A percentile compares a stretch with the other conserved stretches of the same genome.
These are phyloP conservation scores for Talaromyces verruculosus DNA, from an alignment of 2,329 filamentous ascomycete species.

Conservation along the genomic window DNA sequence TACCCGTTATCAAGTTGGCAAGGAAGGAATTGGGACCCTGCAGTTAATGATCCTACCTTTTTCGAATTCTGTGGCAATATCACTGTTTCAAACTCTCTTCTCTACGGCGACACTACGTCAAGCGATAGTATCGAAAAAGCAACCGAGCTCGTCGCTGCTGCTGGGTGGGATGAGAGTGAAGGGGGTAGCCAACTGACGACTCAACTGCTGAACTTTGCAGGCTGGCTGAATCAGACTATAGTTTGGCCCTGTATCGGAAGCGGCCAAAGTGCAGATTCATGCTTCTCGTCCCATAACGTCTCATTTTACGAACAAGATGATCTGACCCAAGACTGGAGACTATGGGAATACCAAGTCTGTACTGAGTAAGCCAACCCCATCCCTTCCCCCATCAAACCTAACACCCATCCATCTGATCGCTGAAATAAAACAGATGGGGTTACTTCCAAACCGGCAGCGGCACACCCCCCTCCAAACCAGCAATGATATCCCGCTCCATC, in stretches of 20 bases:
- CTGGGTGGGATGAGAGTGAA: constrained; percentile 48
- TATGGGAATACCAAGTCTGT: constrained; percentile 61
- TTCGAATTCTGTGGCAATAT: constrained; percentile 58
- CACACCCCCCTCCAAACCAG: constrained; percentile 62
- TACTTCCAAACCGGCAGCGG: constrained; percentile 73
- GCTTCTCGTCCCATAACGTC: constrained; percentile 52
- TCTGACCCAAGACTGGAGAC: constrained; percentile 46
- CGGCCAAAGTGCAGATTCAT: constrained; percentile 49
- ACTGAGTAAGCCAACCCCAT: constrained; percentile 36
- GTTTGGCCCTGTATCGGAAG: constrained; percentile 41
- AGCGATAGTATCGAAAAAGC: constrained; percentile 42
- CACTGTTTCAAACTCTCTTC: constrained; percentile 47
- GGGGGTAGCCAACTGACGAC: constrained; percentile 44
- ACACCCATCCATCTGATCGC: background rate
- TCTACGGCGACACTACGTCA: constrained; percentile 44
- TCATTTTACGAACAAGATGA: constrained; percentile 49
- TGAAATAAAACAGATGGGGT: constrained; percentile 61
- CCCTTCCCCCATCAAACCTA: background rate
- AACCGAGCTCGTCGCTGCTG: constrained; percentile 47
- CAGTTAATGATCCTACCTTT: constrained; percentile 51
- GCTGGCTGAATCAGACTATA: constrained; percentile 51
- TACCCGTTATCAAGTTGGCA: constrained; percentile 54
- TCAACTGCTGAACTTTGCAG: constrained; percentile 58
- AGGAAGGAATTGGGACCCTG: constrained; percentile 61
- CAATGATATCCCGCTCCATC: constrained; percentile 70